Percentiles rank a stretch among this genome's conserved stretches.
These are phyloP conservation scores for Tulasnella sp. DNA, from an alignment of 768 basidiomycete genomes.

Conservation along the genomic window DNA sequence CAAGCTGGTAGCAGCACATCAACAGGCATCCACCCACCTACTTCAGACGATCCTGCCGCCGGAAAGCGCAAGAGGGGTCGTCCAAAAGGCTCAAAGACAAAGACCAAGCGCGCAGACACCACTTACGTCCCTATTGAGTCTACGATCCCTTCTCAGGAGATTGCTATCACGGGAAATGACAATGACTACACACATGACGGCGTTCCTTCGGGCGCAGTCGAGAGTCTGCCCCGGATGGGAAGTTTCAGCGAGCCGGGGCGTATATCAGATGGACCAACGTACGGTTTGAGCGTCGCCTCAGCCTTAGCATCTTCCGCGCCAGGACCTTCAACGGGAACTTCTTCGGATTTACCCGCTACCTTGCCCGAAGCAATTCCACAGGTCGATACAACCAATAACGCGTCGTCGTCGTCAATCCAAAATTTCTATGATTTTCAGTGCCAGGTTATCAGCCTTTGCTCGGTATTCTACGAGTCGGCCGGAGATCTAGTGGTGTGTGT, in stretches of 20 bases:
- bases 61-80: slow-evolving; percentile 19
- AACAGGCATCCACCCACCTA: no score
- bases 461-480: slow-evolving; percentile 18
- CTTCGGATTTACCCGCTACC: not conserved
- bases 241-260: not conserved
- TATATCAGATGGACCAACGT: not conserved
- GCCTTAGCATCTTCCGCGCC: not conserved
- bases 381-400: not conserved
- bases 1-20: no score
- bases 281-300: slow-evolving; percentile 1
- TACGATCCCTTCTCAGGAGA: not conserved
- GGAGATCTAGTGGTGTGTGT: slow-evolving; percentile 14
- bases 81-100: slow-evolving; percentile 20
- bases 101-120: slow-evolving; percentile 7
- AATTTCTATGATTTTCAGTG: slow-evolving; percentile 18
- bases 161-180: not conserved
- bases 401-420: not conserved
- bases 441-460: slow-evolving; percentile 16
- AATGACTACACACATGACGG: not conserved
- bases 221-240: not conserved
- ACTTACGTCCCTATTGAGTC: slow-evolving; percentile 10
- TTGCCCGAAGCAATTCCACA: not conserved
- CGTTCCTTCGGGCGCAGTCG: no score
- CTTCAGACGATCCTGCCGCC: not conserved
- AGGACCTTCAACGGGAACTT: not conserved